Percentiles rank a stretch among this genome's conserved stretches.
Conservation (phyloP, 345 rosid species). For the Ceriops zippeliana region DNA sequence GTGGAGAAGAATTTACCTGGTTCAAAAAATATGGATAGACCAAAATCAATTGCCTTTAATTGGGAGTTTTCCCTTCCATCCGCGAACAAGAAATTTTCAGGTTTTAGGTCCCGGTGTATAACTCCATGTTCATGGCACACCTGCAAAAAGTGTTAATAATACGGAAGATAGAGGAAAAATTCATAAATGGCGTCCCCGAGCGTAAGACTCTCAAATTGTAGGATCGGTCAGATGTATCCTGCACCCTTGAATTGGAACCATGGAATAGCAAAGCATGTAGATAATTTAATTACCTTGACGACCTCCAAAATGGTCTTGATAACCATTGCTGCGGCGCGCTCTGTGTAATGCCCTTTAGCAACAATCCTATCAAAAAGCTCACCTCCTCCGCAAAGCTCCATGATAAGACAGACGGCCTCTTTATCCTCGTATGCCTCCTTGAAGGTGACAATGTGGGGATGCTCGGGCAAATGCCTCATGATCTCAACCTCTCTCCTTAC, state of each 20-base stretch:
- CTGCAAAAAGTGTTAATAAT: background rate
- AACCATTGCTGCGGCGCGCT: slow-evolving; percentile 2
- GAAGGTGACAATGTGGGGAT: slow-evolving; percentile 10
- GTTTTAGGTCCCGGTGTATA: slow-evolving; percentile 16
- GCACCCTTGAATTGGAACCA: background rate
- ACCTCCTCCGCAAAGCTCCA: slow-evolving; percentile 12
- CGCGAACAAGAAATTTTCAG: slow-evolving; percentile 13
- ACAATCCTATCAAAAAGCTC: slow-evolving; percentile 17
- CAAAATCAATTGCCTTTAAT: slow-evolving; percentile 14
- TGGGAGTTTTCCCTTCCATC: slow-evolving; percentile 1
- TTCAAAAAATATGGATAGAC: slow-evolving; percentile 7
- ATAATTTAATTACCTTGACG: background rate
- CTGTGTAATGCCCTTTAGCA: slow-evolving; percentile 4
- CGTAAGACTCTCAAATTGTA: no score
- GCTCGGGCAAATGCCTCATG: background rate
- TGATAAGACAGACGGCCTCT: slow-evolving; percentile 12
- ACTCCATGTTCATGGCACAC: slow-evolving; percentile 11
- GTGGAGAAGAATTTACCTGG: background rate
- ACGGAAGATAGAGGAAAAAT: background rate
- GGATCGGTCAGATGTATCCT: no score
- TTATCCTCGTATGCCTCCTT: slow-evolving; percentile 12
- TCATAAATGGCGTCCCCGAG: background rate
- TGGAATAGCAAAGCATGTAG: background rate
- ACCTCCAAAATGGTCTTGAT: slow-evolving; percentile 8
- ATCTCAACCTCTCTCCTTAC: slow-evolving; percentile 10